A percentile compares a stretch with the other conserved stretches of the same genome.
Evolutionary conservation across 179 eudicot genomes (phyloP).

Genomic region (Vitellaria paradoxa): DNA sequence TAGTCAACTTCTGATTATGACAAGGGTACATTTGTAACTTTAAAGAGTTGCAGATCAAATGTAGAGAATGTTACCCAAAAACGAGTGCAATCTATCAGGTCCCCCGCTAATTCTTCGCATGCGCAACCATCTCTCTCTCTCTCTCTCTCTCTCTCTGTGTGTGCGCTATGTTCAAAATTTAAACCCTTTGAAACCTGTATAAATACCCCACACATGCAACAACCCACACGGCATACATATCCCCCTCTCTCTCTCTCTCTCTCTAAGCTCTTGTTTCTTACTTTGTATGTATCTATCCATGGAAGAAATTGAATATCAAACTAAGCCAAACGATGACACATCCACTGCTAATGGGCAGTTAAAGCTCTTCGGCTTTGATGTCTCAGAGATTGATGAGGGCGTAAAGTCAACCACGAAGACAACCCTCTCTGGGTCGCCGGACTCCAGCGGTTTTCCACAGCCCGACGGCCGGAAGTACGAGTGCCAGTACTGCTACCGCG

Average conservation of each 20-base stretch:
- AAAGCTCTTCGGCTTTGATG: conserved; percentile 76
- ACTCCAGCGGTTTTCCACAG: conserved; percentile 28
- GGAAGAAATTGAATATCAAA: conserved; percentile 62
- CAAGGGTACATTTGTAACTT: conserved; percentile 4
- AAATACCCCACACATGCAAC: conserved; percentile 59
- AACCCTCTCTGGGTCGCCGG: conserved; percentile 40
- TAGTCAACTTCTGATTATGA: neutral
- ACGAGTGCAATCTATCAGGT: conserved; percentile 30
- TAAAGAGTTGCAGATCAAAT: neutral
- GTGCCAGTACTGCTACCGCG: conserved; percentile 91
- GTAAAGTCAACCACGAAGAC: conserved; percentile 37
- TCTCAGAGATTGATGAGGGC: conserved; percentile 26
- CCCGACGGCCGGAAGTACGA: conserved; percentile 66
- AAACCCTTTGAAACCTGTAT: conserved; percentile 36
- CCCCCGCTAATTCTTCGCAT: conserved; percentile 32
- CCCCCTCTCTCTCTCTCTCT: conserved; percentile 3
- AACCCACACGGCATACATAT: conserved; percentile 16
- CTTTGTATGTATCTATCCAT: conserved; percentile 15
- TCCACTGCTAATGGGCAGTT: conserved; percentile 24
- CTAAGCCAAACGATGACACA: conserved; percentile 17
- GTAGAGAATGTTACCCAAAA: conserved; percentile 8
- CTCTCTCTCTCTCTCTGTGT: neutral
- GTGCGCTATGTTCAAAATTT: conserved; percentile 10
- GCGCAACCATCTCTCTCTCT: conserved; percentile 30
- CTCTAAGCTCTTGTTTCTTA: neutral